phyloP scores from a whole-genome alignment of 768 basidiomycete species.

The Daedaleopsis sinensis region DNA sequence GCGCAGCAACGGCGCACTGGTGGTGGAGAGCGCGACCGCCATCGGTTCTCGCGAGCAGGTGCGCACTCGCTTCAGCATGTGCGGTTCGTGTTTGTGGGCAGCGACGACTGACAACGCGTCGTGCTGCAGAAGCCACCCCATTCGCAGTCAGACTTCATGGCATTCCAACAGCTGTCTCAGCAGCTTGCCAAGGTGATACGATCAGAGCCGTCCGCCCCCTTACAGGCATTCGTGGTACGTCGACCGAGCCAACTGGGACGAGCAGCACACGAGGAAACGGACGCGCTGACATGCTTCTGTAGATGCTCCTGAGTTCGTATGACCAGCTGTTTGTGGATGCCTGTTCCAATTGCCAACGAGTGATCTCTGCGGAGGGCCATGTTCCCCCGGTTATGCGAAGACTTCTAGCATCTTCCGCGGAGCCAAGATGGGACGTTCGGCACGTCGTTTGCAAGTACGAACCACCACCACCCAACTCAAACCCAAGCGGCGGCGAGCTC shows the following conservation, averaged over 20 bases:
- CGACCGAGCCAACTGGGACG: not conserved
- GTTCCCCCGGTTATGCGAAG: constrained; percentile 64
- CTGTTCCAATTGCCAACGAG: constrained; percentile 62
- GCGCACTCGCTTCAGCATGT: constrained; percentile 13
- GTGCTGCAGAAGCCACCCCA: constrained; percentile 61
- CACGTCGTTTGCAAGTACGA: constrained; percentile 18
- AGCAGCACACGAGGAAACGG: not conserved
- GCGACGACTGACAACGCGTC: constrained; percentile 5
- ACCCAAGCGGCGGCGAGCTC: not conserved
- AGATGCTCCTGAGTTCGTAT: constrained; percentile 62
- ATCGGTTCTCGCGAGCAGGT: constrained; percentile 79
- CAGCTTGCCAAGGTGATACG: constrained; percentile 64
- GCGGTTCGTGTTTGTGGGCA: not conserved
- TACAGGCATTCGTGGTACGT: constrained; percentile 56
- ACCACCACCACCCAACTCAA: not conserved
- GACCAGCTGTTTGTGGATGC: constrained; percentile 60
- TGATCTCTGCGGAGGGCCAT: constrained; percentile 70
- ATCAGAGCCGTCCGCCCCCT: constrained; percentile 50
- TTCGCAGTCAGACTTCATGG: constrained; percentile 66
- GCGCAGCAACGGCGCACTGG: constrained; percentile 35
- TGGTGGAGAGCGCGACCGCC: constrained; percentile 65
- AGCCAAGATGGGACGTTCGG: constrained; percentile 27
- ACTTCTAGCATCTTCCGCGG: constrained; percentile 48
- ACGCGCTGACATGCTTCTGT: constrained; percentile 4
- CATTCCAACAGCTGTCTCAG: constrained; percentile 68